Conservation (phyloP, 2,329 filamentous ascomycete species). For the Exophiala phaeomuriformis region DNA sequence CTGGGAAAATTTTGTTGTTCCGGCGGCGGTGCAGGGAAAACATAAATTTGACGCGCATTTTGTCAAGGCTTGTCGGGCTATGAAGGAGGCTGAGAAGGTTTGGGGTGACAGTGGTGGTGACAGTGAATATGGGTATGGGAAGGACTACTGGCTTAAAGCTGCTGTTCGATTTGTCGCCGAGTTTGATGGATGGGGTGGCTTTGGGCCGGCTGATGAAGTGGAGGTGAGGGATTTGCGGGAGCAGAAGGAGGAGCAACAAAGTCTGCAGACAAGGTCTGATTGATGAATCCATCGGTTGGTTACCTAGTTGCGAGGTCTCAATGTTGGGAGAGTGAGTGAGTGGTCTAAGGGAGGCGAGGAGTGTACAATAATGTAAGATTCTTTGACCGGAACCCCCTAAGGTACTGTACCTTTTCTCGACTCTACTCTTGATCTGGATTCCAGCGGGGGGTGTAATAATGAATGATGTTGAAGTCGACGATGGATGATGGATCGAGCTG, state of each 20-base stretch:
- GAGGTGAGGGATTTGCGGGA: neutral
- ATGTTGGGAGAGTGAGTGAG: too few species aligned
- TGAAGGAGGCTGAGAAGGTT: conserved; percentile 53
- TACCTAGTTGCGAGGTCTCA: too few species aligned
- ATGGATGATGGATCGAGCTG: too few species aligned
- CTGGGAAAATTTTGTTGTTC: conserved; percentile 66
- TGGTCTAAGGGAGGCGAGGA: too few species aligned
- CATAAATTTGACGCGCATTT: conserved; percentile 71
- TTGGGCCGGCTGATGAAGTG: conserved; percentile 14
- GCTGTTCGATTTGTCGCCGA: conserved; percentile 44
- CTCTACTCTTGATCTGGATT: too few species aligned
- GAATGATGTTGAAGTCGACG: too few species aligned
- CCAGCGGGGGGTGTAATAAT: too few species aligned
- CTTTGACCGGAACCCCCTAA: too few species aligned
- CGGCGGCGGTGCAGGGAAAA: conserved; percentile 61
- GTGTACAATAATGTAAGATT: too few species aligned
- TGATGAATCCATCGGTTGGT: too few species aligned
- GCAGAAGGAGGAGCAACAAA: neutral
- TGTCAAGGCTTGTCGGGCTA: conserved; percentile 72
- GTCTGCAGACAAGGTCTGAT: neutral
- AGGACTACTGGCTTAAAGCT: conserved; percentile 44
- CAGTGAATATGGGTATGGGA: conserved; percentile 24
- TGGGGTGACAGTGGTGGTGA: conserved; percentile 36
- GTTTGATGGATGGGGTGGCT: conserved; percentile 33
- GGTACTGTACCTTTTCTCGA: too few species aligned